These are phyloP conservation scores for Grosmannia penicillata DNA, from an alignment of 2,329 filamentous ascomycete genomes.

Conservation along the genomic window DNA sequence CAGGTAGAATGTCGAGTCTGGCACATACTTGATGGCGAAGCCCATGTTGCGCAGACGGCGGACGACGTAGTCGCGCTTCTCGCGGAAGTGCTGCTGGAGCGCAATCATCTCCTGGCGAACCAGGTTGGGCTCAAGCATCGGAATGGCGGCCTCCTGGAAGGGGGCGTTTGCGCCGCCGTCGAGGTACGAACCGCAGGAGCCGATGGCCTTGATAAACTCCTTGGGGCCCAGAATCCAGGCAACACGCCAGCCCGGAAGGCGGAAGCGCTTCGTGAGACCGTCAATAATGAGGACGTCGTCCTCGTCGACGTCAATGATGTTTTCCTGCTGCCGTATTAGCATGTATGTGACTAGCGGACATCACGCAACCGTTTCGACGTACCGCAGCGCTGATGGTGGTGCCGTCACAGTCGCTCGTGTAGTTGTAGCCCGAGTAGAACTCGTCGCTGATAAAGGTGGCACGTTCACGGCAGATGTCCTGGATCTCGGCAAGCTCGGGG, in stretches of 20 bases:
- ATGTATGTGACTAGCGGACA: too few relatives aligned
- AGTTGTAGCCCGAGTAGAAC: conserved; percentile 95
- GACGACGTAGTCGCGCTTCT: conserved; percentile 87
- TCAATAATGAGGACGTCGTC: conserved; percentile 92
- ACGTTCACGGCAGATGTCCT: conserved; percentile 80
- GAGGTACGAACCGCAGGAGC: conserved; percentile 83
- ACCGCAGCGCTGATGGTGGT: conserved; percentile 68
- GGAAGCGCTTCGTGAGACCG: conserved; percentile 91
- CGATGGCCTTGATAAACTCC: conserved; percentile 88
- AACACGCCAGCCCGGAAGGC: conserved; percentile 89
- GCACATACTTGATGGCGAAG: conserved; percentile 70
- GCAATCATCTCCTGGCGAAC: conserved; percentile 80
- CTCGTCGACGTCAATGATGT: conserved; percentile 77
- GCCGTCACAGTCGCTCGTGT: conserved; percentile 83
- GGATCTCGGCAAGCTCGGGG: conserved; percentile 75
- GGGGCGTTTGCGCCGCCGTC: conserved; percentile 90
- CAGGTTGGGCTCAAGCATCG: conserved; percentile 77
- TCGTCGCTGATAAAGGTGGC: conserved; percentile 92
- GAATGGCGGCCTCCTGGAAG: conserved; percentile 85
- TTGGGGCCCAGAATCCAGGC: conserved; percentile 94
- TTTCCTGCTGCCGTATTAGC: too few relatives aligned
- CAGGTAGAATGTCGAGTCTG: conserved; percentile 89
- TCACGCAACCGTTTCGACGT: too few relatives aligned
- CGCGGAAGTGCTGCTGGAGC: conserved; percentile 75
- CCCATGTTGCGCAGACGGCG: conserved; percentile 69